Evolutionary conservation across 2,329 filamentous ascomycete species (phyloP).

Genomic region (Rugonectria rugulosa): DNA sequence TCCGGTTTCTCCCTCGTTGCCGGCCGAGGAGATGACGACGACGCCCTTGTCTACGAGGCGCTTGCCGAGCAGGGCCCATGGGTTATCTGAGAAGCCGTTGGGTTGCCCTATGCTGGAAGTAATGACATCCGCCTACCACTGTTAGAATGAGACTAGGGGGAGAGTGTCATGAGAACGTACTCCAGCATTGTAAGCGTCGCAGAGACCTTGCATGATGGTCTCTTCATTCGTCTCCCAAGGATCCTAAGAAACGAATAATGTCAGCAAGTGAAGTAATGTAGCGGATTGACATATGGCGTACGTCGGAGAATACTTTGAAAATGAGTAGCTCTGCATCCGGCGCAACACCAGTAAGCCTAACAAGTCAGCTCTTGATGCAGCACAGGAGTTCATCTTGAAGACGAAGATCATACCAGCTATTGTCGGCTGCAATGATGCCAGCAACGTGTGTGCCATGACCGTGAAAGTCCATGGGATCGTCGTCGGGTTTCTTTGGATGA

Average conservation of each 20-base stretch:
- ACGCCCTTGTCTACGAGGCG: conserved; percentile 54
- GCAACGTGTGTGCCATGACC: conserved; percentile 53
- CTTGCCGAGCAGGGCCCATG: conserved; percentile 52
- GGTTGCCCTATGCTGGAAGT: conserved; percentile 49
- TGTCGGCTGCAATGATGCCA: conserved; percentile 57
- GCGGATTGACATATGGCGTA: conserved; percentile 8
- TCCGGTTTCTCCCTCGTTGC: conserved; percentile 58
- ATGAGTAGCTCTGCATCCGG: conserved; percentile 53
- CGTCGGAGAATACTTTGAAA: conserved; percentile 53
- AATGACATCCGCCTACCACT: conserved; percentile 51
- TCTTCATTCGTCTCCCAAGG: conserved; percentile 44
- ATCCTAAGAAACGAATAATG: conserved; percentile 22
- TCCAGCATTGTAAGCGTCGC: conserved; percentile 46
- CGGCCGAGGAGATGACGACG: conserved; percentile 58
- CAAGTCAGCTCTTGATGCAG: neutral
- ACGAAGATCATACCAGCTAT: conserved; percentile 39
- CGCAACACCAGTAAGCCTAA: conserved; percentile 53
- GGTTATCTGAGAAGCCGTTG: conserved; percentile 50
- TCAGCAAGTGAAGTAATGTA: neutral
- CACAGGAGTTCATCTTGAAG: too few relatives aligned
- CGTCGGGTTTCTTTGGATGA: conserved; percentile 44
- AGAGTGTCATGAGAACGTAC: conserved; percentile 37
- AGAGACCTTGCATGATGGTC: conserved; percentile 46
- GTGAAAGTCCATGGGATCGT: conserved; percentile 45
- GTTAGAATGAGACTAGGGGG: neutral